Base-by-base conservation (phyloP, 306 rosid genomes). In the Quercus parvula region DNA sequence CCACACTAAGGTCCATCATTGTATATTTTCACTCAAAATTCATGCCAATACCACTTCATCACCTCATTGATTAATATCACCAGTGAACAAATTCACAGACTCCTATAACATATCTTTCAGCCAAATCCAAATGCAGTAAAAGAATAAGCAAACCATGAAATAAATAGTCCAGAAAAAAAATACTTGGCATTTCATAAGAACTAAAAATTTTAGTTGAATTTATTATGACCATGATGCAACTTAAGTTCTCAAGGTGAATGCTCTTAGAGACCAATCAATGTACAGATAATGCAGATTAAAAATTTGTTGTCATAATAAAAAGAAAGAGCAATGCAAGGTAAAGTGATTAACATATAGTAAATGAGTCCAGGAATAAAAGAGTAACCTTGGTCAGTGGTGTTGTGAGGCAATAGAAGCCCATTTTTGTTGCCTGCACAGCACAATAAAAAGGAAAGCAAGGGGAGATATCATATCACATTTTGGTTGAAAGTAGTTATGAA, bases 361-460 rank as follows among this genome's bases (percentile, higher is more conserved):
- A 41, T 41, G 24, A 30, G 49, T 66, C 24, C 19, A 33, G 18
- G 18, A 22, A 18, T 14, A 67, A 67, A 41, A 41, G 46, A 8
- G 11, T 8, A 41, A 88, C 98, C 99, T 88, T 96, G 99, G 77
- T 93, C 99, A 8, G 99, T 96, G 78, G 97, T 91, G 56, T 85
- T 90, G 83, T 96, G 97, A 11, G 99, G 99, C 85, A 96, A 75
- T 73, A 96, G 97, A 81, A 96, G 98, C 30, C 99, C 99, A 35
- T 96, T 96, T 84, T 89, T 96, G 86, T 96, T 96, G 74, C 98
- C 98, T 94, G 88, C 30, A 73, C 77, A 59, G 13, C 55, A 70
- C 57, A 59, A 27, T 30, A 68, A 19, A 17, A 35, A 55, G 31
- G 4, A 62, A 74, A 64, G n/a, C 56, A 27, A 81, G 41, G 33